Conservation (phyloP, 2,329 filamentous ascomycete species). For the Fusarium subglutinans region DNA sequence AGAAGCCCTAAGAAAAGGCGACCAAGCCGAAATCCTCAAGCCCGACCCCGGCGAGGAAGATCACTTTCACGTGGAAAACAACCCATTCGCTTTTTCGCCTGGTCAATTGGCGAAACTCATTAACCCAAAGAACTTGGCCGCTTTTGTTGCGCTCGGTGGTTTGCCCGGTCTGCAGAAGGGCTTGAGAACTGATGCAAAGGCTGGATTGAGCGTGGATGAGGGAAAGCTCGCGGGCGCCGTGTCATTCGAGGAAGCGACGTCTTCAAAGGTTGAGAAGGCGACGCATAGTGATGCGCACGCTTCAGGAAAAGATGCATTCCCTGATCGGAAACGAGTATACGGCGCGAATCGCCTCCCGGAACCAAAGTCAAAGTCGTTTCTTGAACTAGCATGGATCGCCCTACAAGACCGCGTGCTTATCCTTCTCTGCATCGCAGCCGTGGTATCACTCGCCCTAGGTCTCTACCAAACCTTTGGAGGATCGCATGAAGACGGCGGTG, state of each 20-base stretch:
- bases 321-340: conserved; percentile 31
- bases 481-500: conserved; percentile 53
- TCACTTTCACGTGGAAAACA: conserved; percentile 76
- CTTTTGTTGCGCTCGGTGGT: conserved; percentile 81
- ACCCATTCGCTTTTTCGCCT: conserved; percentile 82
- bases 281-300: not conserved
- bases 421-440: conserved; percentile 70
- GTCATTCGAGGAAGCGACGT: conserved; percentile 72
- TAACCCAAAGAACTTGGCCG: conserved; percentile 83
- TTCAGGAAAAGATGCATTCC: conserved; percentile 18
- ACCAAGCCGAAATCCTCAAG: conserved; percentile 55
- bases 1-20: conserved; percentile 28
- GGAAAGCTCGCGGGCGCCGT: conserved; percentile 67
- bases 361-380: conserved; percentile 68
- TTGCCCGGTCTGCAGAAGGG: conserved; percentile 78
- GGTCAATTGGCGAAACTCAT: conserved; percentile 84
- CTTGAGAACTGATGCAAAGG: conserved; percentile 72
- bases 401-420: conserved; percentile 75
- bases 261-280: not conserved
- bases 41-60: conserved; percentile 77
- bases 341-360: conserved; percentile 65
- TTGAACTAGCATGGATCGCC: conserved; percentile 70
- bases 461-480: conserved; percentile 71
- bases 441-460: conserved; percentile 72
- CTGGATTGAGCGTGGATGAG: conserved; percentile 81